Conservation (phyloP, 2,329 filamentous ascomycete genomes). For the Sporothrix euskadiensis region DNA sequence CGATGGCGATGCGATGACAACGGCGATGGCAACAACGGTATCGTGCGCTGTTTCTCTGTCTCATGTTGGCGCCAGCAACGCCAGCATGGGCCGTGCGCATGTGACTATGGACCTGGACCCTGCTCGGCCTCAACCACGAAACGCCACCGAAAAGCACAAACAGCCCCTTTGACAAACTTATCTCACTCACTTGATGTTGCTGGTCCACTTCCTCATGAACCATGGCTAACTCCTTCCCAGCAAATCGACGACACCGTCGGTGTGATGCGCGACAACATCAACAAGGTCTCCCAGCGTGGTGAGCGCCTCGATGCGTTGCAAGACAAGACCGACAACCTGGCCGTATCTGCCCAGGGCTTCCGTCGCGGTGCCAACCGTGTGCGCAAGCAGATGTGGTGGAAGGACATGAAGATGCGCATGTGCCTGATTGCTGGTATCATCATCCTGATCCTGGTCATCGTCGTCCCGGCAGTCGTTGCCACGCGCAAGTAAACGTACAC, state of each 20-base stretch:
- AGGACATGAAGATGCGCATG: conserved; percentile 99
- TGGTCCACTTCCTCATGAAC: background rate
- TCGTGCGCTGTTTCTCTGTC: background rate
- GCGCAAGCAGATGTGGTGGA: conserved; percentile 99
- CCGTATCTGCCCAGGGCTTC: conserved; percentile 91
- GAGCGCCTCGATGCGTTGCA: conserved; percentile 83
- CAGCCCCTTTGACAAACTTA: background rate
- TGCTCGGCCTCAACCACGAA: too few species aligned
- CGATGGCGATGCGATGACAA: background rate
- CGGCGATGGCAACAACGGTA: background rate
- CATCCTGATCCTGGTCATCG: conserved; percentile 88
- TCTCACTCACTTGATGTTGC: background rate
- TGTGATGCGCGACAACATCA: conserved; percentile 97
- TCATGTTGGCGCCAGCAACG: background rate
- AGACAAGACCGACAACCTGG: conserved; percentile 93
- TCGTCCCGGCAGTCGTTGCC: conserved; percentile 68
- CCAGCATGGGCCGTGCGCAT: background rate
- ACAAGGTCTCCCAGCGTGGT: conserved; percentile 92
- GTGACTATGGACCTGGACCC: background rate
- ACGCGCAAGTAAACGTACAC: conserved; percentile 15
- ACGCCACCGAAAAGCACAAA: background rate
- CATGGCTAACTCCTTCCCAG: conserved; percentile 49
- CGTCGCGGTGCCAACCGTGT: conserved; percentile 94
- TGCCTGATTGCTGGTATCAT: conserved; percentile 90
- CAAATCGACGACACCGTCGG: conserved; percentile 97